These are phyloP conservation scores for Auricularia sp. DNA, from an alignment of 768 basidiomycete genomes.

Conservation along the genomic window DNA sequence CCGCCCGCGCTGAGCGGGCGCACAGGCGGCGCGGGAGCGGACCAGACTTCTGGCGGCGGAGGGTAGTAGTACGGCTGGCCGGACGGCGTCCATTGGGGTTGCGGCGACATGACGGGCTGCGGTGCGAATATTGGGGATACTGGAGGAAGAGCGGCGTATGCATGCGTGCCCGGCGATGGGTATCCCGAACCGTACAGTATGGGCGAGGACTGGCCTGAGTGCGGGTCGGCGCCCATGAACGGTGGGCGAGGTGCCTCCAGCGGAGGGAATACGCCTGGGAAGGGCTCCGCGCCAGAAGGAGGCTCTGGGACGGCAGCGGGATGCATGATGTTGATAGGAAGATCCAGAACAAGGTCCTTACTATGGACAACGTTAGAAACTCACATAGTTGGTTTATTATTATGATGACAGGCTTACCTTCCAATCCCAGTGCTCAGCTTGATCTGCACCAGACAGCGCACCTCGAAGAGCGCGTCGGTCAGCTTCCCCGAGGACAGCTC, in stretches of 20 bases:
- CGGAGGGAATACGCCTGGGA: constrained; percentile 8
- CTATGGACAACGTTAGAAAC: constrained; percentile 26
- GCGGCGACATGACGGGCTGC: not conserved
- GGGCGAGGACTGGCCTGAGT: constrained; percentile 6
- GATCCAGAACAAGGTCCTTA: constrained; percentile 55
- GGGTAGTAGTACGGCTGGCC: constrained; percentile 23
- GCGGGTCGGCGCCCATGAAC: not conserved
- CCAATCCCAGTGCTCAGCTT: constrained; percentile 65
- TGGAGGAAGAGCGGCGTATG: not conserved
- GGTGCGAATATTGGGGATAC: constrained; percentile 2
- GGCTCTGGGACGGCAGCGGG: constrained; percentile 43
- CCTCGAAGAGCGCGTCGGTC: constrained; percentile 55
- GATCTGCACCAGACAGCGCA: constrained; percentile 51
- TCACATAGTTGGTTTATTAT: not conserved
- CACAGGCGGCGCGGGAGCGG: not conserved
- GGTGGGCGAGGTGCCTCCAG: not conserved
- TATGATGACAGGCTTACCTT: constrained; percentile 33
- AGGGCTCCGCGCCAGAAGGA: constrained; percentile 14
- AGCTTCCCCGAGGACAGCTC: constrained; percentile 14
- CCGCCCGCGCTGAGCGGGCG: not conserved
- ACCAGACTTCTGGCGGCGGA: constrained; percentile 11
- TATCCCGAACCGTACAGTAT: not conserved
- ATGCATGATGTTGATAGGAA: constrained; percentile 50
- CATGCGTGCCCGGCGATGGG: not conserved
- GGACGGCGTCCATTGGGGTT: not conserved